phyloP scores from a whole-genome alignment of 805 yeast genomes.

The Hanseniaspora jakobsenii region DNA sequence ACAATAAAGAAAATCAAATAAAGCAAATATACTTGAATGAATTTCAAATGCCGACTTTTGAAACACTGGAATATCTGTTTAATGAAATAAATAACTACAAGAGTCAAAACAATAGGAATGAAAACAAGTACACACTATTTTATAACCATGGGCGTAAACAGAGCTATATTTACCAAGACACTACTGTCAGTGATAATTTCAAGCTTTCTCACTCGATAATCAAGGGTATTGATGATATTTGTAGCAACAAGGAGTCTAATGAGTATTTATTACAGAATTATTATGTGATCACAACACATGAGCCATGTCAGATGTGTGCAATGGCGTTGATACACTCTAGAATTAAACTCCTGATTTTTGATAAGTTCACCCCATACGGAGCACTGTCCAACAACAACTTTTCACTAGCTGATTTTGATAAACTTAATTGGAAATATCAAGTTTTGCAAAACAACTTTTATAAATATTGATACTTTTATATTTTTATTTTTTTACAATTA shows the following conservation, averaged over 20 bases:
- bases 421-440: constrained; percentile 79
- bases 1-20: constrained; percentile 61
- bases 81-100: constrained; percentile 23
- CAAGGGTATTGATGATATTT: constrained; percentile 54
- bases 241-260: constrained; percentile 26
- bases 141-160: constrained; percentile 43
- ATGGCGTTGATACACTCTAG: constrained; percentile 95
- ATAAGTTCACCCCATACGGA: constrained; percentile 36
- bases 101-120: constrained; percentile 20
- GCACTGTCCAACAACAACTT: constrained; percentile 53
- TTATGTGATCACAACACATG: constrained; percentile 80
- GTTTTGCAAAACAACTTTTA: constrained; percentile 42
- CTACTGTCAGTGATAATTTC: constrained; percentile 29
- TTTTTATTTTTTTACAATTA: not conserved
- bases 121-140: constrained; percentile 49
- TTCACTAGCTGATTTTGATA: constrained; percentile 61
- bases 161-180: constrained; percentile 32
- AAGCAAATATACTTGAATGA: constrained; percentile 34
- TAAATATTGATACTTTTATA: not conserved
- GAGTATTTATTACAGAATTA: constrained; percentile 61
- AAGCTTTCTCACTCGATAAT: constrained; percentile 67
- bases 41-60: constrained; percentile 31
- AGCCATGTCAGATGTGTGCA: constrained; percentile 92
- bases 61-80: constrained; percentile 31
- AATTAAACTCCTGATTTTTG: constrained; percentile 53